Evolutionary conservation across 371 early-diverging fungal genomes (phyloP).

Genomic region (Encephalitozoon intestinalis): DNA sequence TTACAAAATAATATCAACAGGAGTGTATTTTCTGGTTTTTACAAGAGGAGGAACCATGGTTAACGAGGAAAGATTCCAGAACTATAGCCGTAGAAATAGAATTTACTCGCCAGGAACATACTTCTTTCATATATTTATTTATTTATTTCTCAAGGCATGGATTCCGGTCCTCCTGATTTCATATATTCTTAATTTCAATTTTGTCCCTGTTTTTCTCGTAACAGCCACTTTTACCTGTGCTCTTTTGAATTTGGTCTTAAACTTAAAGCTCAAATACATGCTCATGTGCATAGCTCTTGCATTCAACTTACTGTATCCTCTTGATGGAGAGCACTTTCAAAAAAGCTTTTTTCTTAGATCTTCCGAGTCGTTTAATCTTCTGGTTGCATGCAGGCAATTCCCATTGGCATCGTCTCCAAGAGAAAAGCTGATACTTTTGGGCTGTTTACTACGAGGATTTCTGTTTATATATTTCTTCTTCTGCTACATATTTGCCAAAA

Average conservation of each 20-base stretch:
- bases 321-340: not conserved
- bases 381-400: conserved; percentile 1
- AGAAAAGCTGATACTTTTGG: not conserved
- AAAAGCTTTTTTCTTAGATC: conserved; percentile 9
- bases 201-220: not conserved
- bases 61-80: not conserved
- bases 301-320: not conserved
- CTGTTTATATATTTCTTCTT: not conserved
- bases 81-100: not conserved
- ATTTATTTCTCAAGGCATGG: not conserved
- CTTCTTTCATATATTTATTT: conserved; percentile 2
- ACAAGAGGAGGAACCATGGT: not conserved
- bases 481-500: not conserved
- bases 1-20: conserved; percentile 8
- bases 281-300: not conserved
- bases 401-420: not conserved
- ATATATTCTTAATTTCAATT: not conserved
- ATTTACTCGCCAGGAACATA: not conserved
- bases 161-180: not conserved
- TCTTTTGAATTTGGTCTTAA: not conserved
- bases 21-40: not conserved
- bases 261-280: not conserved
- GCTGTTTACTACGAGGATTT: not conserved
- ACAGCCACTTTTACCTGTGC: not conserved
- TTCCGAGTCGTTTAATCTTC: not conserved